A percentile compares a stretch with the other conserved stretches of the same genome.
These are phyloP conservation scores for Fusarium verticillioides DNA, from an alignment of 2,329 filamentous ascomycete genomes.

Conservation along the genomic window DNA sequence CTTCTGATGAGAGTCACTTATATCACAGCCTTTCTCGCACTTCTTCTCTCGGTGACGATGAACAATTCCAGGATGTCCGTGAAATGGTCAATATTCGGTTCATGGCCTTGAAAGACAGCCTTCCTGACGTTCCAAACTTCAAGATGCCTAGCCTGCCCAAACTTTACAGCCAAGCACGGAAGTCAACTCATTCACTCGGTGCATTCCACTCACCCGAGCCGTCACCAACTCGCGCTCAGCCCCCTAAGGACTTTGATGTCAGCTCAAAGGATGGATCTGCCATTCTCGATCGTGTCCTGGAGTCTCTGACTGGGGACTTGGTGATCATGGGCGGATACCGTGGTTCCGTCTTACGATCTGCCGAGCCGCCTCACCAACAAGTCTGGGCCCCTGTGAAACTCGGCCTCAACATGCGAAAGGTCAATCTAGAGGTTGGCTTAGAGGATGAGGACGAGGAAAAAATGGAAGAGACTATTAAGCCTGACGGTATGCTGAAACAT, in stretches of 20 bases:
- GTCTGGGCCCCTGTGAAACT: slow-evolving; percentile 96
- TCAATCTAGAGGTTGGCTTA: slow-evolving; percentile 88
- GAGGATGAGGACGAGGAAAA: slow-evolving; percentile 83
- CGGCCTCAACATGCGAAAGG: slow-evolving; percentile 89
- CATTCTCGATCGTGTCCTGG: slow-evolving; percentile 66
- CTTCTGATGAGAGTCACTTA: slow-evolving; percentile 78
- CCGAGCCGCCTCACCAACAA: slow-evolving; percentile 84
- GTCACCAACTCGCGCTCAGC: slow-evolving; percentile 42
- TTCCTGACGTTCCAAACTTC: slow-evolving; percentile 82
- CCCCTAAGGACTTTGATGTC: slow-evolving; percentile 22
- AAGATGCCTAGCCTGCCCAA: slow-evolving; percentile 73
- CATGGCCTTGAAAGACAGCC: slow-evolving; percentile 90
- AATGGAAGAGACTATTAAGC: slow-evolving; percentile 85
- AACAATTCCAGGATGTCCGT: slow-evolving; percentile 80
- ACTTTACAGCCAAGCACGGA: slow-evolving; percentile 52
- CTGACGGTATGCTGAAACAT: slow-evolving; percentile 89
- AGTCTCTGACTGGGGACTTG: slow-evolving; percentile 81
- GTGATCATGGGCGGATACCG: slow-evolving; percentile 92
- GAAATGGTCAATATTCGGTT: slow-evolving; percentile 89
- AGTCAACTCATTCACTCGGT: slow-evolving; percentile 49
- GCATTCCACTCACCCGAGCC: slow-evolving; percentile 44
- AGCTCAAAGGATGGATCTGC: slow-evolving; percentile 40
- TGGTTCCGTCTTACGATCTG: slow-evolving; percentile 87
- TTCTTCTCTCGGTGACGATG: slow-evolving; percentile 87
- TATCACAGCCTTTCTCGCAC: slow-evolving; percentile 80